Evolutionary conservation across 2,329 filamentous ascomycete species (phyloP).

Genomic region (Claviceps sp.): DNA sequence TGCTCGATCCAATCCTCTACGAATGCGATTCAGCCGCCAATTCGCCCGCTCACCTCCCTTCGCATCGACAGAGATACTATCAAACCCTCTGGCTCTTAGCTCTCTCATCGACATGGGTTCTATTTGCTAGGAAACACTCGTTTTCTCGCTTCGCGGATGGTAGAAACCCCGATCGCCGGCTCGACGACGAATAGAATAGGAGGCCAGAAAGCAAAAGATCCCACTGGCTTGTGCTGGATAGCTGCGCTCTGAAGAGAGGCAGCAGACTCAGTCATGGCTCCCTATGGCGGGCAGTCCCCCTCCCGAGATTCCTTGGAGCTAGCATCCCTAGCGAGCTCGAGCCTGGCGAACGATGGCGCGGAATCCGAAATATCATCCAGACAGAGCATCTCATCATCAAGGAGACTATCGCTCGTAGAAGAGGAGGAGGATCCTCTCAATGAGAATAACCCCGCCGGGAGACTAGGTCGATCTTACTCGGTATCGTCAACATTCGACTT

Average conservation of each 20-base stretch:
- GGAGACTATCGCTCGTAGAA: conserved; percentile 69
- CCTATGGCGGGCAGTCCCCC: conserved; percentile 26
- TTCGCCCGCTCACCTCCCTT: background rate
- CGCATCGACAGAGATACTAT: background rate
- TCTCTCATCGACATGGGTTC: conserved; percentile 14
- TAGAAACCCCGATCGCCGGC: no score
- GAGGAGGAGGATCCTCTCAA: conserved; percentile 70
- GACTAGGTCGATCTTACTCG: conserved; percentile 60
- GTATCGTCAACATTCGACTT: conserved; percentile 93
- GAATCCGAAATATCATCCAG: conserved; percentile 56
- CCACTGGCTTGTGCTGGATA: background rate
- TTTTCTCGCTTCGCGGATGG: background rate
- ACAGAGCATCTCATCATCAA: conserved; percentile 85
- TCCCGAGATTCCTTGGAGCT: conserved; percentile 90
- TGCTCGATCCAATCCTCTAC: background rate
- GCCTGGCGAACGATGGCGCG: conserved; percentile 38
- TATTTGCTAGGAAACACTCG: conserved; percentile 9
- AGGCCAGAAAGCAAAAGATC: background rate
- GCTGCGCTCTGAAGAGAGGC: background rate
- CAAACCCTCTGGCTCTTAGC: background rate
- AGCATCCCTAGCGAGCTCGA: conserved; percentile 82
- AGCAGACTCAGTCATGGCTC: conserved; percentile 24
- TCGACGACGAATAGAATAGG: background rate
- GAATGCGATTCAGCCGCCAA: background rate
- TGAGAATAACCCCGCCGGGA: conserved; percentile 37